Evolutionary conservation across 768 basidiomycete species (phyloP), one percentile per base, ranked within the genome.

Genomic region (Mycena belliarum): DNA sequence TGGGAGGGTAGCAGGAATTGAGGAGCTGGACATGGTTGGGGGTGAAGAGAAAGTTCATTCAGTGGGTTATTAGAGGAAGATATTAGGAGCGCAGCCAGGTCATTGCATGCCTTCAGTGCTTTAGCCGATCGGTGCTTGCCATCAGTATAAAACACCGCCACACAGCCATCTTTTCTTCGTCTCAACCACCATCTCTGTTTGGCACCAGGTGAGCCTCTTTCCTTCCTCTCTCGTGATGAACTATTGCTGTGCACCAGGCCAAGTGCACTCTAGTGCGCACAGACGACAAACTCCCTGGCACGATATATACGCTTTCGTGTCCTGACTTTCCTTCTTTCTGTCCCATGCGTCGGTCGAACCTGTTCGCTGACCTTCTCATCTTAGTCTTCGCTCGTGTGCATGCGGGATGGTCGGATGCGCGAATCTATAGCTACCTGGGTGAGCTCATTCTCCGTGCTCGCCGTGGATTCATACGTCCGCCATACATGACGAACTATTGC

Each of bases 21-120:
- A 95, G 83, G 59, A 94, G 85, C 65, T 86, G 83, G 66, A 93
- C 83, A 76, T 94, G 92, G 75, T 89, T 85, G 60, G 92, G 87
- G 55, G 88, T 87, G 75, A 93, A 91, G 66, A 85, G 72, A 59
- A 86, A 71, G 70, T 86, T 84, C 89, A 92, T 91, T 32, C 37
- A 46, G 32, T 37, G n/a, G 40, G 29, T 32, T 40, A 47, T 32
- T 40, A 47, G 52, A 32, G 29, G 29, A 32, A 32, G 29, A 12
- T 52, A 48, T 55, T 49, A 59, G 58, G 47, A 58, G 43, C 21
- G 50, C 52, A 29, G 21, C 40, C 15, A 43, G 38, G 44, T n/a
- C n/a, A n/a, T n/a, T n/a, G 40, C 59, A 52, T 61, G 47, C 45
- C 51, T 57, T 42, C 7, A 29, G 29, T 25, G 47, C 47, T 35